These are phyloP conservation scores for Ramichloridium luteum DNA, from an alignment of 2,329 filamentous ascomycete genomes.

Conservation along the genomic window DNA sequence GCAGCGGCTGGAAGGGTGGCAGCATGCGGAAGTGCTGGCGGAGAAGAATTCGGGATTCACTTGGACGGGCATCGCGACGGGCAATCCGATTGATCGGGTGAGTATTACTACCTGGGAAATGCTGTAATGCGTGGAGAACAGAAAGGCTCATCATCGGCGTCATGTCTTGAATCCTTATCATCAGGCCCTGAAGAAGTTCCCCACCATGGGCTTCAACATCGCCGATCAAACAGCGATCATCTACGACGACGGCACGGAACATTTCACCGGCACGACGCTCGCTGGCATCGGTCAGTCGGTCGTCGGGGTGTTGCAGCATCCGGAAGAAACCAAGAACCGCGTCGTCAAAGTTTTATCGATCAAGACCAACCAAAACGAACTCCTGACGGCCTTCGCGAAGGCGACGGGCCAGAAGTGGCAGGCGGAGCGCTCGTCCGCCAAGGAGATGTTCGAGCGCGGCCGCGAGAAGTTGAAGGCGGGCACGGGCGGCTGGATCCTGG, in stretches of 20 bases:
- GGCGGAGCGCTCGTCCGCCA: background rate
- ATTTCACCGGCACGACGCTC: slow-evolving; percentile 39
- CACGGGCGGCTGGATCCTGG: slow-evolving; percentile 5
- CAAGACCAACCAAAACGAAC: slow-evolving; percentile 42
- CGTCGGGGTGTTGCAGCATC: slow-evolving; percentile 35
- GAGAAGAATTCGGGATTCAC: slow-evolving; percentile 5
- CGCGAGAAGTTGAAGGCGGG: slow-evolving; percentile 1
- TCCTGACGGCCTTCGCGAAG: slow-evolving; percentile 30
- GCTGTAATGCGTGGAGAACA: background rate
- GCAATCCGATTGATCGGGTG: slow-evolving; percentile 14
- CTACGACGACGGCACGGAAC: slow-evolving; percentile 42
- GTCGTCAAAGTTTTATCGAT: slow-evolving; percentile 44
- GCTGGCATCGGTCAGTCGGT: slow-evolving; percentile 40
- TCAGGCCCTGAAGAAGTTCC: slow-evolving; percentile 45
- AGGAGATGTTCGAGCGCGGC: slow-evolving; percentile 5
- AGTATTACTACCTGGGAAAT: background rate
- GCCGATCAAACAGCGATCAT: slow-evolving; percentile 37
- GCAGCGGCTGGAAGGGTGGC: slow-evolving; percentile 4
- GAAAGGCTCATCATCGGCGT: no score
- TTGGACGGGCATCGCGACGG: slow-evolving; percentile 10
- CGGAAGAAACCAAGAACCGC: slow-evolving; percentile 43
- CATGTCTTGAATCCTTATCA: background rate
- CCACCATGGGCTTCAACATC: slow-evolving; percentile 48
- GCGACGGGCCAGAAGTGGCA: slow-evolving; percentile 8
- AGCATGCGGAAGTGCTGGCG: slow-evolving; percentile 19